Evolutionary conservation across 768 basidiomycete species (phyloP), one percentile per base, ranked within the genome.

Genomic region (Hericium erinaceus): DNA sequence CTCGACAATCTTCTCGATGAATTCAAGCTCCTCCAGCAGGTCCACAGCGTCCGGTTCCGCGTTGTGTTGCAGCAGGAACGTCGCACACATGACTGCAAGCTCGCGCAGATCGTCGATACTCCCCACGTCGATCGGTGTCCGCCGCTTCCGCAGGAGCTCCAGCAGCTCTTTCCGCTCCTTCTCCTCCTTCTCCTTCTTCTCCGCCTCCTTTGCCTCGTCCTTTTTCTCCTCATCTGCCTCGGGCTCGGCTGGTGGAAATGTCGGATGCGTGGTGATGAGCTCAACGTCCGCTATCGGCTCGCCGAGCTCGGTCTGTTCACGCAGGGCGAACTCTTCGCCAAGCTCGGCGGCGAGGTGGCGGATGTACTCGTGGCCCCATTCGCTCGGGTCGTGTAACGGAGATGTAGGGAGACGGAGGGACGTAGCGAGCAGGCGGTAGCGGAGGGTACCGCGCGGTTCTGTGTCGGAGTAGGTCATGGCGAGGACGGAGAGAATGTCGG

Each of bases 381-480:
- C 80, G n/a, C 95, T 95, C 0, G 97, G 95, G 63, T 93, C 91
- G 2, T 87, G 79, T 20, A 90, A 80, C 3, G 83, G 81, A 2
- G 87, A 81, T 41, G 82, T 77, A 16, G 79, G 66, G 38, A 85
- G 82, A 48, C 82, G 80, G 52, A 87, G 75, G 16, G 86, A 81
- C 9, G 84, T 82, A 7, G 91, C 87, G 39, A 94, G 78, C 20
- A 98, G 81, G 50, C 95, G 89, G 74, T 97, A 98, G 61, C 85
- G 83, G 28, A 99, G 84, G 2, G 97, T 99, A 57, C 95, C 95
- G 52, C 97, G 87, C 41, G 93, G 92, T 74, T 97, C 86, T 16
- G 92, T 95, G 73, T 99, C 97, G 9, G 95, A 98, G 70, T 98
- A 98, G 7, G 97, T 99, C 97, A 99, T 99, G 7, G 95, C 97